These are phyloP conservation scores for Microdochium trichocladiopsis DNA, from an alignment of 2,329 filamentous ascomycete genomes.

Conservation along the genomic window DNA sequence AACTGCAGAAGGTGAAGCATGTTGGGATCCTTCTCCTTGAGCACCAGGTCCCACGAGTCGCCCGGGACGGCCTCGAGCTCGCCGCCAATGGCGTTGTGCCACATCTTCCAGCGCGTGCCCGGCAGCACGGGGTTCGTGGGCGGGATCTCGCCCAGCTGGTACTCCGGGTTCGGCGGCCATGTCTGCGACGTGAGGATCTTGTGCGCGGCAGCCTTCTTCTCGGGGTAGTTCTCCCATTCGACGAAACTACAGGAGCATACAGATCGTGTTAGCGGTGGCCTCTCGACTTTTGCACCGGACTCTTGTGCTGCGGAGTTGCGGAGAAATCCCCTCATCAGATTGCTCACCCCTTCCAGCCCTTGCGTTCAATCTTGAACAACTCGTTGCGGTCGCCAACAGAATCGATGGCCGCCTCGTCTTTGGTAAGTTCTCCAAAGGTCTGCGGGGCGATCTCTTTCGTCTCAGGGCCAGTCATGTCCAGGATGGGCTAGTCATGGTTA, in stretches of 20 bases:
- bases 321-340: too few relatives aligned
- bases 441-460: conserved; percentile 20
- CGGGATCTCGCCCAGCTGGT: conserved; percentile 46
- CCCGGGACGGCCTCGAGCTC: conserved; percentile 41
- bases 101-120: conserved; percentile 50
- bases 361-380: conserved; percentile 13
- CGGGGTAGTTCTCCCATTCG: conserved; percentile 64
- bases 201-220: conserved; percentile 55
- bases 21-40: conserved; percentile 49
- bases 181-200: conserved; percentile 43
- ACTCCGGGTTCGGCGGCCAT: conserved; percentile 47
- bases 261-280: too few relatives aligned
- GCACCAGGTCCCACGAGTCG: conserved; percentile 49
- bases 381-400: conserved; percentile 25
- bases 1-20: conserved; percentile 59
- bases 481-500: conserved; percentile 35
- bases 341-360: conserved; percentile 13
- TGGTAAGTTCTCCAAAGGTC: conserved; percentile 21
- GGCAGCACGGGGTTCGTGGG: conserved; percentile 49
- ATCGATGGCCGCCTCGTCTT: conserved; percentile 32
- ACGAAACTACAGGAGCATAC: too few relatives aligned
- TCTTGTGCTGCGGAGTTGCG: too few relatives aligned
- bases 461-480: conserved; percentile 34
- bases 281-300: too few relatives aligned
- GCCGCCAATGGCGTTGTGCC: conserved; percentile 45